Base-by-base conservation (phyloP, 176 grass and related monocot species). In the Zea luxurians region DNA sequence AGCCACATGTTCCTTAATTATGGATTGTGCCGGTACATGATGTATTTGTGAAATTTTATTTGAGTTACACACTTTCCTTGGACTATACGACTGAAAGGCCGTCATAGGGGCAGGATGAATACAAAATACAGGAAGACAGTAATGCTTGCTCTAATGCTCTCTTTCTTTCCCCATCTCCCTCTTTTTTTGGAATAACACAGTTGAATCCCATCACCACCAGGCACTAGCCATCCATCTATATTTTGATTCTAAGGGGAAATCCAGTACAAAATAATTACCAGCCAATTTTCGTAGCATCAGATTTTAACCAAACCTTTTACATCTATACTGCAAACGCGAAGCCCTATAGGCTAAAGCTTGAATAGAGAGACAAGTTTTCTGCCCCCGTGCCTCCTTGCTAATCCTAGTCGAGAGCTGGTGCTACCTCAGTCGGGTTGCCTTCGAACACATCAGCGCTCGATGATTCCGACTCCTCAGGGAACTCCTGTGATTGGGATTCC, bases 371-470 rank as follows among this genome's bases (percentile, higher is more conserved):
- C 27, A 42, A 49, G 45, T 48, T 79, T 27, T 27, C 47, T 59
- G n/a, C 10, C 1, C 0, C 1, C 2, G 57, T 65, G 37, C 47
- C 44, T 74, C 48, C 37, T 70, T 4, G 38, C 2, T 40, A 12
- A 10, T 54, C 76, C 86, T 99, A 99, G 82, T 99, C 92, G 35
- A 95, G 72, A 81, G 83, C 41, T 36, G 92, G 96, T 48, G 92
- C 96, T 48, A 89, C 96, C 87, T 99, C 96, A 36, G 96, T 99
- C 41, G 96, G 96, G 64, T 99, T 99, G 37, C 87, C 91, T 77
- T 99, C 96, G 42, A 99, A 99, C 48, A 99, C 92, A n/a, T 99
- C 96, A 10, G 86, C 69, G 36, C 83, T 37, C 36, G 96, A 95
- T 61, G 88, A 87, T 55, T 99, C 92, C 16, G 96, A 73, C 44